Conservation (phyloP, 345 rosid genomes). For the Arabidopsis arenosa region DNA sequence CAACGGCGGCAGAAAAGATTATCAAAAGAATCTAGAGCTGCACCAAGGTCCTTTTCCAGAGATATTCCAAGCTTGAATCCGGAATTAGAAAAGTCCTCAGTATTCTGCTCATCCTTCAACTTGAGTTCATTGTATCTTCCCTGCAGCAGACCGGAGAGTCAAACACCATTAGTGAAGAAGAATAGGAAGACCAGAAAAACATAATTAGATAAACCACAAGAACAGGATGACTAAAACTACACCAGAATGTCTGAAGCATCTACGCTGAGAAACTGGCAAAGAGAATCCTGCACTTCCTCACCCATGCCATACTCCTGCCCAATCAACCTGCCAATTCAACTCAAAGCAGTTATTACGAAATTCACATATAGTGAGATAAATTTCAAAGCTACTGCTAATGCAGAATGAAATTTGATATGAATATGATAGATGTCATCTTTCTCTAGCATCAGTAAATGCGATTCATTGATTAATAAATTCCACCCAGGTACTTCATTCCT, state of each 20-base stretch:
- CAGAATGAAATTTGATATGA: conserved; percentile 3
- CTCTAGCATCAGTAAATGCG: conserved; percentile 16
- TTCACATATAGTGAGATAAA: neutral
- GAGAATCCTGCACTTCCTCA: conserved; percentile 65
- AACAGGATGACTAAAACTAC: conserved; percentile 36
- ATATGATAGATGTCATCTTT: conserved; percentile 5
- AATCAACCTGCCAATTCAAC: conserved; percentile 65
- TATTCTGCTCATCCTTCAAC: conserved; percentile 58
- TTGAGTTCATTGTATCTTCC: conserved; percentile 69
- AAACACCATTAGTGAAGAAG: conserved; percentile 34
- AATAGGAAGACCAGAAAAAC: conserved; percentile 30
- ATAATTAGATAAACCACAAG: conserved; percentile 12
- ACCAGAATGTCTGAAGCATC: conserved; percentile 75
- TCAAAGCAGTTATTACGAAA: conserved; percentile 18
- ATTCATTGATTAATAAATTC: conserved; percentile 18
- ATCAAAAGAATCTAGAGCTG: conserved; percentile 98
- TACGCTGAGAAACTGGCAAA: conserved; percentile 75
- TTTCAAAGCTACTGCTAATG: conserved; percentile 9
- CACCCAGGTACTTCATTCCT: neutral
- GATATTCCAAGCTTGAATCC: conserved; percentile 61
- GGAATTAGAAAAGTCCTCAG: conserved; percentile 53
- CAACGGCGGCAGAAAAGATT: conserved; percentile 99
- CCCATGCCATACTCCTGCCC: conserved; percentile 76
- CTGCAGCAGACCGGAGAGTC: conserved; percentile 53
- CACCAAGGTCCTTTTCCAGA: conserved; percentile 79